Conservation (phyloP, 2,329 filamentous ascomycete species). For the Paraphoma sp. region DNA sequence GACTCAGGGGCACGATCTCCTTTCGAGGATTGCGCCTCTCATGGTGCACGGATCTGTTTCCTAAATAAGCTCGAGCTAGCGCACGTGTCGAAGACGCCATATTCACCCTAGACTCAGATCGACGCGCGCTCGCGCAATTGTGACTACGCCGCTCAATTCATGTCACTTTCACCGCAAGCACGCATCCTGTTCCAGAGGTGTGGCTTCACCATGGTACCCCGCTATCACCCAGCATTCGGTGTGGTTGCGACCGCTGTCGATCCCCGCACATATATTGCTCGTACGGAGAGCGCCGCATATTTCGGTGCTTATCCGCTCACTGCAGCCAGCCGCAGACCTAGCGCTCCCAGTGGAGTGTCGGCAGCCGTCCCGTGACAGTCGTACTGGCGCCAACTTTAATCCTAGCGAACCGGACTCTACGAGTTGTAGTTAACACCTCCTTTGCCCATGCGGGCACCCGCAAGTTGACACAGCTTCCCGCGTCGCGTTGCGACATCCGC, state of each 20-base stretch:
- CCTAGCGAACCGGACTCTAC: constrained; percentile 1
- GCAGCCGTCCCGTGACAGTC: constrained; percentile 7
- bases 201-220: background rate
- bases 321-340: constrained; percentile 6
- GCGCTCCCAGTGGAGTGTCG: constrained; percentile 2
- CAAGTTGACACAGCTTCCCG: constrained; percentile 8
- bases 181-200: background rate
- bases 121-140: background rate
- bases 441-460: constrained; percentile 6
- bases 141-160: background rate
- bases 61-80: constrained; percentile 3
- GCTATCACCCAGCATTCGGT: background rate
- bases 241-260: background rate
- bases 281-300: background rate
- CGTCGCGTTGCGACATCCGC: constrained; percentile 11
- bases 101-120: constrained; percentile 2
- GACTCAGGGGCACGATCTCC: background rate
- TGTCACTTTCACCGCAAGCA: background rate
- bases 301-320: constrained; percentile 11
- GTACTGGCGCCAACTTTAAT: constrained; percentile 17
- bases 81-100: background rate
- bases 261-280: background rate
- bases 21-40: background rate
- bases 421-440: background rate
- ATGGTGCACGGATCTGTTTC: background rate